A percentile compares a stretch with the other conserved stretches of the same genome.
Evolutionary conservation across 2,329 filamentous ascomycete species (phyloP).

Genomic region (Lojkania enalia): DNA sequence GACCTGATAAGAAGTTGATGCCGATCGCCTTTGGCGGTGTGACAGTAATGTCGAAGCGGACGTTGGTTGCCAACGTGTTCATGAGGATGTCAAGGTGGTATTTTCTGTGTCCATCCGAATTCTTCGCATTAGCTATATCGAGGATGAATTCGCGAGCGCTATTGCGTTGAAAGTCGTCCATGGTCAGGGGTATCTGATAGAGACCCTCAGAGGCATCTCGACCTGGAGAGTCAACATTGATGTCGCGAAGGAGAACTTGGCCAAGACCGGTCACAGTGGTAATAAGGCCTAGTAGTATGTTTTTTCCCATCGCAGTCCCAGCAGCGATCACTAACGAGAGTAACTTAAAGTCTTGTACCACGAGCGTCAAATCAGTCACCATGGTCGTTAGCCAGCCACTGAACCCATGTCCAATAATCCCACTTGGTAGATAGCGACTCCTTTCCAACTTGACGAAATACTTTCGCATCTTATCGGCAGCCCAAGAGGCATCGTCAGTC

Average conservation of each 20-base stretch:
- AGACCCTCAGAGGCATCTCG: slow-evolving; percentile 53
- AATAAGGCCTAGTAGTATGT: slow-evolving; percentile 34
- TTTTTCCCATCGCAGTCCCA: slow-evolving; percentile 52
- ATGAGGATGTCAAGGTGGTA: slow-evolving; percentile 59
- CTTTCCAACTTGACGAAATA: slow-evolving; percentile 59
- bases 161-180: slow-evolving; percentile 50
- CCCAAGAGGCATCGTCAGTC: slow-evolving; percentile 63
- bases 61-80: slow-evolving; percentile 65
- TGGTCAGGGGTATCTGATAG: slow-evolving; percentile 60
- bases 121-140: slow-evolving; percentile 49
- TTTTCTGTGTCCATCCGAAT: slow-evolving; percentile 52
- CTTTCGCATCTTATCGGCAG: slow-evolving; percentile 62
- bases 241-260: slow-evolving; percentile 51
- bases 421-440: slow-evolving; percentile 52
- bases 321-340: slow-evolving; percentile 54
- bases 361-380: slow-evolving; percentile 53
- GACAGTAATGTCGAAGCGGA: slow-evolving; percentile 64
- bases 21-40: slow-evolving; percentile 51
- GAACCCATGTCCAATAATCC: slow-evolving; percentile 55
- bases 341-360: slow-evolving; percentile 55
- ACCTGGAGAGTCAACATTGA: slow-evolving; percentile 48
- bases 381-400: slow-evolving; percentile 59
- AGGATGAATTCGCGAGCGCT: slow-evolving; percentile 59
- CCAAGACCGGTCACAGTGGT: slow-evolving; percentile 48
- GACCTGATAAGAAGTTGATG: slow-evolving; percentile 42